Evolutionary conservation across 2,329 filamentous ascomycete genomes (phyloP), one percentile per base, ranked within the genome.

Genomic region (Madurella mycetomatis): DNA sequence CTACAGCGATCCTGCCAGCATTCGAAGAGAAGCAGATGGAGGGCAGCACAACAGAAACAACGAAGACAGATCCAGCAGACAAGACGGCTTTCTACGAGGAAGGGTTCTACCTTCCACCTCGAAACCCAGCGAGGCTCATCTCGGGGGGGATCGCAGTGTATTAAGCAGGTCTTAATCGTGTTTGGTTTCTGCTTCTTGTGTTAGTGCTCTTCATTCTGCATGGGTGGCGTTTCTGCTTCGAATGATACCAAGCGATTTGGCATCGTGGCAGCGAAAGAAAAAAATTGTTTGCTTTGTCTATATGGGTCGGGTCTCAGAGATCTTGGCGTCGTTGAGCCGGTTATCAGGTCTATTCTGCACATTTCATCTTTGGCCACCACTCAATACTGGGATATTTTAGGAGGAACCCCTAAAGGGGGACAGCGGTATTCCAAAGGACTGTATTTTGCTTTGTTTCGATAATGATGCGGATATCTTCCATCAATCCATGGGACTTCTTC

Each of bases 21-120:
- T 87, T 90, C 66, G 73, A 79, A 44, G 76, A 81, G 63, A 82
- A 85, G 74, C 74, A 82, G 64, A 73, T 72, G 66, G 67, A 66
- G 66, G 64, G 65, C 69, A 66, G 62, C 59, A 62, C 67, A 54
- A 64, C 66, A 62, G 62, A 66, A 51, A 59, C 66, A 51, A 54
- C 71, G 72, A 65, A 65, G 72, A 59, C 49, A 56, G 59, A 73
- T 61, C 37, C 46, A 53, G 67, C 72, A 55, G 70, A 70, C 62
- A 66, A 72, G 66, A 62, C 67, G 62, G 66, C 70, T 61, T 75
- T 78, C 66, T 81, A 78, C 69, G 72, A 74, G 54, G 76, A 80
- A 55, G 76, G 76, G 56, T 81, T 75, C 70, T 83, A 81, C 69
- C 68, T 81, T 60, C 76, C 78, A 58, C 69, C 75, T 42, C 73